These are phyloP conservation scores for Fusarium sp. DNA, from an alignment of 2,329 filamentous ascomycete species.

Conservation along the genomic window DNA sequence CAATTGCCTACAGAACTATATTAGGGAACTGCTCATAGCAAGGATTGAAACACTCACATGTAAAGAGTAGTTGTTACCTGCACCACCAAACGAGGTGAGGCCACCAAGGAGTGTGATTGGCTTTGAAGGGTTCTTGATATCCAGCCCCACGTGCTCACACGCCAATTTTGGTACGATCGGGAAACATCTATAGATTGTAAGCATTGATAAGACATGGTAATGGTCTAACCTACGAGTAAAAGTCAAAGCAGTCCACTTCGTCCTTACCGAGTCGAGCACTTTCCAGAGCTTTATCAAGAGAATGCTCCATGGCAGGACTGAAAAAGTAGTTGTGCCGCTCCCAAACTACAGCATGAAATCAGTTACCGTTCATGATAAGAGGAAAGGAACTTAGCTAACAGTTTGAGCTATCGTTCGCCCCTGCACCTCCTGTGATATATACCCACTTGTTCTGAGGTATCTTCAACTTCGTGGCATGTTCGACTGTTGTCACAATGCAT, in stretches of 20 bases:
- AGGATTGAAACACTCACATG: slow-evolving; percentile 62
- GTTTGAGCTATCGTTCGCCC: slow-evolving; percentile 67
- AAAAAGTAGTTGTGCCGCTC: slow-evolving; percentile 70
- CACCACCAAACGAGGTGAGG: slow-evolving; percentile 77
- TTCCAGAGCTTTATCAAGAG: slow-evolving; percentile 68
- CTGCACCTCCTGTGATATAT: slow-evolving; percentile 75
- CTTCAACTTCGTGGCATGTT: slow-evolving; percentile 67
- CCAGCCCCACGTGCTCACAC: slow-evolving; percentile 70
- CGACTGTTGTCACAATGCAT: slow-evolving; percentile 71
- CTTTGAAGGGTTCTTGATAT: slow-evolving; percentile 61
- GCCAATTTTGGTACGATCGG: slow-evolving; percentile 79
- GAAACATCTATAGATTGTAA: slow-evolving; percentile 67
- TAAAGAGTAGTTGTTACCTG: slow-evolving; percentile 80
- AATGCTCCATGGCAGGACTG: slow-evolving; percentile 70
- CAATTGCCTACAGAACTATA: slow-evolving; percentile 55
- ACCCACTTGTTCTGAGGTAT: slow-evolving; percentile 72
- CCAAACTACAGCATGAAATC: slow-evolving; percentile 66
- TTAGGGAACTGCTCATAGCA: slow-evolving; percentile 50
- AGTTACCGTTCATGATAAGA: accelerated
- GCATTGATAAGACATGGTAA: accelerated
- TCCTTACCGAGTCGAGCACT: slow-evolving; percentile 62
- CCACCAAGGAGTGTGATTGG: slow-evolving; percentile 75
- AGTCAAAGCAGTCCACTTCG: slow-evolving; percentile 73
- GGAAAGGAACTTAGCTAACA: slow-evolving; percentile 59
- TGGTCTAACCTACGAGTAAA: slow-evolving; percentile 68